phyloP scores from a whole-genome alignment of 495 filamentous ascomycete genomes.

The Bacidia gigantensis region DNA sequence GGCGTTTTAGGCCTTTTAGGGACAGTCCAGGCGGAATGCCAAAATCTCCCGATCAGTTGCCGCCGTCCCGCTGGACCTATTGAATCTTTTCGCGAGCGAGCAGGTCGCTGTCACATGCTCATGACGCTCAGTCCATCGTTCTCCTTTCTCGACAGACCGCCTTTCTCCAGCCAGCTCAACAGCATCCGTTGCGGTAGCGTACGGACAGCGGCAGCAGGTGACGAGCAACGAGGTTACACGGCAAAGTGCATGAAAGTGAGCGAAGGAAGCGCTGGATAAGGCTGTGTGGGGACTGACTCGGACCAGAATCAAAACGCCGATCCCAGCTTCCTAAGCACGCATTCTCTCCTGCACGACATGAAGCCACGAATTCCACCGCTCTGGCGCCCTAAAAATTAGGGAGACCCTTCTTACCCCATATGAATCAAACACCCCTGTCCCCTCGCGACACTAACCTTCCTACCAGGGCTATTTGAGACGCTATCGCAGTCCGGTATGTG shows the following conservation, averaged over 20 bases:
- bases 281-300: background rate
- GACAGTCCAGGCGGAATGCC: slow-evolving; percentile 1
- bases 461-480: background rate
- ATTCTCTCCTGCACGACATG: background rate
- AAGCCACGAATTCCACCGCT: background rate
- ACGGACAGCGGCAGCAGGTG: background rate
- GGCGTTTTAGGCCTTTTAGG: background rate
- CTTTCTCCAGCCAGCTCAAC: background rate
- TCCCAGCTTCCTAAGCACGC: background rate
- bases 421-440: background rate
- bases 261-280: background rate
- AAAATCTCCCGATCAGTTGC: background rate
- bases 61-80: background rate
- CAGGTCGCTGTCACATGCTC: background rate
- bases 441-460: background rate
- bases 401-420: background rate
- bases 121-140: background rate
- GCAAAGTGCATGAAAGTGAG: background rate
- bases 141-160: background rate
- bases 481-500: background rate
- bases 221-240: background rate
- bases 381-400: background rate
- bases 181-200: background rate
- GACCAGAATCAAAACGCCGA: background rate
- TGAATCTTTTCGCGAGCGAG: background rate